These are phyloP conservation scores for Aspergillus glaucus DNA, from an alignment of 2,329 filamentous ascomycete species.

Conservation along the genomic window DNA sequence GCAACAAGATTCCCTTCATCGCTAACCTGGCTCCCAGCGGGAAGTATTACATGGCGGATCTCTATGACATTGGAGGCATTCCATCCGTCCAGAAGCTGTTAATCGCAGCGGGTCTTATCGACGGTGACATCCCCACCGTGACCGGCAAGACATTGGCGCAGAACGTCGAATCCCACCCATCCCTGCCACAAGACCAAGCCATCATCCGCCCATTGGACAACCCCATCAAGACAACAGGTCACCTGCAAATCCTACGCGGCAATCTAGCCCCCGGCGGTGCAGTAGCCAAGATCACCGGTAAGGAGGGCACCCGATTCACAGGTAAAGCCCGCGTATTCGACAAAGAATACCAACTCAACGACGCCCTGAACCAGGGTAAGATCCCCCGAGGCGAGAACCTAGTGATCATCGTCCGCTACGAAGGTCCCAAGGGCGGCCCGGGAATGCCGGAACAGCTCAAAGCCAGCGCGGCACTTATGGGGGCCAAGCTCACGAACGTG, in stretches of 20 bases:
- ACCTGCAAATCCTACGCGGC: slow-evolving; percentile 80
- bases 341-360: slow-evolving; percentile 73
- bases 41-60: slow-evolving; percentile 79
- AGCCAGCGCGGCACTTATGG: slow-evolving; percentile 85
- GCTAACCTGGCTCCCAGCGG: slow-evolving; percentile 80
- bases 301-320: slow-evolving; percentile 77
- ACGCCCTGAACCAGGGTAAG: slow-evolving; percentile 64
- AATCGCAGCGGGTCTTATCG: slow-evolving; percentile 66
- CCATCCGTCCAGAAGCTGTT: slow-evolving; percentile 81
- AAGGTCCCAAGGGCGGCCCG: slow-evolving; percentile 86
- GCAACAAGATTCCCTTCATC: slow-evolving; percentile 76
- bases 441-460: slow-evolving; percentile 96
- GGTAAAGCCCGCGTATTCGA: slow-evolving; percentile 80
- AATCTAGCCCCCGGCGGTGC: slow-evolving; percentile 84
- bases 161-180: slow-evolving; percentile 71
- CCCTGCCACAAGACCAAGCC: slow-evolving; percentile 68
- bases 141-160: slow-evolving; percentile 78
- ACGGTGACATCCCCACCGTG: slow-evolving; percentile 72
- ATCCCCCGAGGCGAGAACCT: slow-evolving; percentile 72
- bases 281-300: slow-evolving; percentile 94
- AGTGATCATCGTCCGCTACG: slow-evolving; percentile 85
- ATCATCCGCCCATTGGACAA: slow-evolving; percentile 76
- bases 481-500: slow-evolving; percentile 77
- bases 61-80: slow-evolving; percentile 79
- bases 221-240: slow-evolving; percentile 79